Evolutionary conservation across 1,284 basidiomycete genomes (phyloP).

Genomic region (Mrakiaceae sp.): DNA sequence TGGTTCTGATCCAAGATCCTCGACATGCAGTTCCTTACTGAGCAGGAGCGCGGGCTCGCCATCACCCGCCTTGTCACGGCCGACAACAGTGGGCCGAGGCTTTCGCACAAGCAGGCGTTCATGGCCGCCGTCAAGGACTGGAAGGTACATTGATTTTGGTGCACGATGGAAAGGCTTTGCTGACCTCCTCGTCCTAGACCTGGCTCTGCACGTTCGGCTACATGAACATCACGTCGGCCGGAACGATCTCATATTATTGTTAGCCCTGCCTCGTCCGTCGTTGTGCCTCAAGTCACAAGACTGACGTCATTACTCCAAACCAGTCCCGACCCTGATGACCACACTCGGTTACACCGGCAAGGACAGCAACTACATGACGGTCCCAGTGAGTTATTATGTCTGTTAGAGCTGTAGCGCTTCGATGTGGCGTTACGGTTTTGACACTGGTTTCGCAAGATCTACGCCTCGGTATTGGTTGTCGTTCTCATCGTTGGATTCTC

Average conservation of each 20-base stretch:
- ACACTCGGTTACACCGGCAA: conserved; percentile 24
- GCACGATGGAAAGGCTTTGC: background rate
- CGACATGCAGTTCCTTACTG: conserved; percentile 37
- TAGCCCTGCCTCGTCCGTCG: too few relatives aligned
- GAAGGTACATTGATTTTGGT: conserved; percentile 10
- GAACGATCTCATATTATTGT: conserved; percentile 26
- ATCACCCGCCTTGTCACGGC: conserved; percentile 24
- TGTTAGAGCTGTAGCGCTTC: too few relatives aligned
- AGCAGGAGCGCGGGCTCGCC: conserved; percentile 44
- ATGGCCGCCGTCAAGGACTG: conserved; percentile 24
- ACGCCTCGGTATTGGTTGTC: conserved; percentile 21
- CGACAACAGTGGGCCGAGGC: conserved; percentile 24
- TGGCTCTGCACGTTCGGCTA: conserved; percentile 15
- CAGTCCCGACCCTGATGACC: conserved; percentile 23
- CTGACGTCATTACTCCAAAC: too few relatives aligned
- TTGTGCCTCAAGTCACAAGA: too few relatives aligned
- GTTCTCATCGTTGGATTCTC: conserved; percentile 21
- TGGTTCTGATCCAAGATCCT: too few relatives aligned
- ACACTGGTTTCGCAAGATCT: background rate
- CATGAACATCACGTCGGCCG: conserved; percentile 19
- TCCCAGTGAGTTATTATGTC: background rate
- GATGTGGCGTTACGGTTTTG: too few relatives aligned
- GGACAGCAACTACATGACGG: conserved; percentile 1
- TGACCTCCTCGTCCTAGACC: background rate
- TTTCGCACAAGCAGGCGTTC: conserved; percentile 27